phyloP scores from a whole-genome alignment of 1,139 yeast genomes.

The Blastobotrys apis region DNA sequence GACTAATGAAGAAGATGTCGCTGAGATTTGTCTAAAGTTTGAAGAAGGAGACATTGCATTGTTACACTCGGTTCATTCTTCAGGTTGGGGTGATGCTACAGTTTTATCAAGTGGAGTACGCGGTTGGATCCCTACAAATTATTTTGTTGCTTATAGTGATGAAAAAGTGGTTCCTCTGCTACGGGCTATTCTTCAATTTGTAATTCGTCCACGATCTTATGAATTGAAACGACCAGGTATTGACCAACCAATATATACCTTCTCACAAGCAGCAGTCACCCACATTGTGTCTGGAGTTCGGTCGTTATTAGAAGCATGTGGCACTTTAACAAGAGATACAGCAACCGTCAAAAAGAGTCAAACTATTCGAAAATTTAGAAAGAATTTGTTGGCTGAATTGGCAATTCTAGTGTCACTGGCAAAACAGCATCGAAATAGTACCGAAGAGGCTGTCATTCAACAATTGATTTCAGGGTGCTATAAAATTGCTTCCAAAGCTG shows the following conservation, averaged over 20 bases:
- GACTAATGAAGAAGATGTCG: constrained; percentile 44
- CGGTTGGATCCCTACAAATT: constrained; percentile 98
- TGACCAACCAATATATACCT: constrained; percentile 24
- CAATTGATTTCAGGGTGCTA: constrained; percentile 67
- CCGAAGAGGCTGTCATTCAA: constrained; percentile 61
- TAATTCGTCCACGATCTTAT: constrained; percentile 52
- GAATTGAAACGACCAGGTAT: constrained; percentile 11
- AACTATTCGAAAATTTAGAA: constrained; percentile 66
- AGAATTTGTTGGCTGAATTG: constrained; percentile 83
- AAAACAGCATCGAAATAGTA: constrained; percentile 72
- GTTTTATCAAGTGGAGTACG: constrained; percentile 62
- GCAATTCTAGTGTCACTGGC: constrained; percentile 84
- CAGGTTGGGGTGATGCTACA: constrained; percentile 99
- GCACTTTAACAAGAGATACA: constrained; percentile 80
- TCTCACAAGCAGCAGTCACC: constrained; percentile 44
- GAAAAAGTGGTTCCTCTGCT: constrained; percentile 52
- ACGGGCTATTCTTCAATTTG: constrained; percentile 70
- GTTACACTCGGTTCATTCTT: constrained; percentile 82
- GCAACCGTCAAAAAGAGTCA: constrained; percentile 70
- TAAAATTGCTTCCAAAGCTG: constrained; percentile 70
- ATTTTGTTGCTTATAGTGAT: constrained; percentile 55
- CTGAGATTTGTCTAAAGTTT: constrained; percentile 80
- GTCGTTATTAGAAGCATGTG: constrained; percentile 65
- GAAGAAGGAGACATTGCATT: constrained; percentile 76
- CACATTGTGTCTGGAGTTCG: constrained; percentile 82